Evolutionary conservation across 768 basidiomycete genomes (phyloP).

Genomic region (Dentipellis fragilis): DNA sequence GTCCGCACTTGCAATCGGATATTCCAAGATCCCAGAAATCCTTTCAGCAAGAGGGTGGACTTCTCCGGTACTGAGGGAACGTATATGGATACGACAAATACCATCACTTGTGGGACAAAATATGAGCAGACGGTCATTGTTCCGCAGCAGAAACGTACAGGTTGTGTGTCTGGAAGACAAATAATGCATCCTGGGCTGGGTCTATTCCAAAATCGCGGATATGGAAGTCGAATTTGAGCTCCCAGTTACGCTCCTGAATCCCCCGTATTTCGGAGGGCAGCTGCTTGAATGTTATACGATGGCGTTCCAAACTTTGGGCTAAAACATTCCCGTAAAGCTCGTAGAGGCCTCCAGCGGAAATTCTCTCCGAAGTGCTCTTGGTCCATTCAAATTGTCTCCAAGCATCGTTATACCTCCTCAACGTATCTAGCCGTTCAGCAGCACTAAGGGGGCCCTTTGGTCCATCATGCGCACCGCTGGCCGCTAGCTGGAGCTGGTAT

Average conservation of each 20-base stretch:
- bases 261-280: conserved; percentile 10
- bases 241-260: conserved; percentile 10
- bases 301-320: conserved; percentile 2
- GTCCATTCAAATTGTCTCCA: conserved; percentile 10
- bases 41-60: neutral
- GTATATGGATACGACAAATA: neutral
- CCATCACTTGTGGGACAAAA: neutral
- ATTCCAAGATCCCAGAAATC: neutral
- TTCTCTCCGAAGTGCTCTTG: neutral
- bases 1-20: neutral
- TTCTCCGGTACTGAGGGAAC: neutral
- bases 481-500: conserved; percentile 6
- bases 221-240: conserved; percentile 1
- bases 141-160: conserved; percentile 17
- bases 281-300: conserved; percentile 4
- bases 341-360: conserved; percentile 1
- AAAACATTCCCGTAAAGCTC: conserved; percentile 13
- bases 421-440: conserved; percentile 2
- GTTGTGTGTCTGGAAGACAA: conserved; percentile 10
- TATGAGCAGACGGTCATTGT: neutral
- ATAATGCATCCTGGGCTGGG: conserved; percentile 12
- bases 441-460: neutral
- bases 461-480: conserved; percentile 8
- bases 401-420: conserved; percentile 2
- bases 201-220: conserved; percentile 12